Base-by-base conservation (phyloP, 2,329 filamentous ascomycete species). In the Pestalotiopsis sp. region DNA sequence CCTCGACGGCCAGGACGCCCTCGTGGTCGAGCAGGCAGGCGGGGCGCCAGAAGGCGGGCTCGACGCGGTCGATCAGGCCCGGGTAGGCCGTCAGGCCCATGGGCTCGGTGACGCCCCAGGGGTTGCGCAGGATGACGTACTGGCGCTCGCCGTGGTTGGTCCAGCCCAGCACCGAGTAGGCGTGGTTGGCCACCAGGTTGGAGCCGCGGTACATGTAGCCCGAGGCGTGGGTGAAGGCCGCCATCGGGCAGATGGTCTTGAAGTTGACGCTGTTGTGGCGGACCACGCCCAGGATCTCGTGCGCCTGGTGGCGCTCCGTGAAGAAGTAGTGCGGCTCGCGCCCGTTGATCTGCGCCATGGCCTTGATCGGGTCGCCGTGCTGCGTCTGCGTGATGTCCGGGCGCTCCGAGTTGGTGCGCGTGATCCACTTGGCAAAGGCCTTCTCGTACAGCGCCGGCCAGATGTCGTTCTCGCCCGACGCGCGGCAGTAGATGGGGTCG, bases 381-480 rank as follows among this genome's bases (percentile, higher is more conserved):
- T 78, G 75, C 4, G 75, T 77, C 72, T 80, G 76, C 24, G 81
- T 82, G 70, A 82, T 77, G 70, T 83, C 81, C 17, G 81, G 78
- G 67, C 77, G 78, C 70, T 80, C 73, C 0, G 73, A 72, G 59
- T 71, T 71, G 70, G 68, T 68, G 22, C 70, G 69, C 11, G 74
- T 77, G 70, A 82, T 75, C 82, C 82, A 84, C 74, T 81, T 81
- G 71, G 82, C 76, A 67, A 83, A 84, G 14, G 81, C 82, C 78
- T 84, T 84, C 76, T 84, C 82, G 74, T 83, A 83, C 58, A 83
- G 75, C 30, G 78, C 74, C 1, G 82, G 81, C 82, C 81, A 83
- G 68, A 82, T 77, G 70, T 82, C 80, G 68, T 76, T 76, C 14
- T 77, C 78, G 70, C 81, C 79, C 68, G 75, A 78, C 14, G 81